Conservation (phyloP, 164 flowering plant genomes). For the Magnolia officinalis region DNA sequence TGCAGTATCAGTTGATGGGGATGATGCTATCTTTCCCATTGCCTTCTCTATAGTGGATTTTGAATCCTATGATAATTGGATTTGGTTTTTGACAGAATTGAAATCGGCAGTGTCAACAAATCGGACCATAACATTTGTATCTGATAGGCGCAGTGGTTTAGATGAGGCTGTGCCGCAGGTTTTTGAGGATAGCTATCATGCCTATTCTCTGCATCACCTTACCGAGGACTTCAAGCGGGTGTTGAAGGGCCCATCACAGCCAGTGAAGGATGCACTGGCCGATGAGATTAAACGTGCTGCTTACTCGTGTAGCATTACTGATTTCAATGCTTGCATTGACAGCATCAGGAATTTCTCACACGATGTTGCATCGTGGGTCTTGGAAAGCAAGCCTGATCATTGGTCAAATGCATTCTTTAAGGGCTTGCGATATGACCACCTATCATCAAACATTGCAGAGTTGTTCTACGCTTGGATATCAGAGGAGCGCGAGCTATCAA, state of each 20-base stretch:
- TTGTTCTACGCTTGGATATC: conserved; percentile 23
- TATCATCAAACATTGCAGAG: conserved; percentile 69
- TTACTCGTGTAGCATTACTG: conserved; percentile 44
- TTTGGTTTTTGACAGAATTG: conserved; percentile 58
- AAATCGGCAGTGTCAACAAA: conserved; percentile 34
- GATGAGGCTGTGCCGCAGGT: conserved; percentile 35
- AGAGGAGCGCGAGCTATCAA: conserved; percentile 6
- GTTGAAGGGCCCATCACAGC: conserved; percentile 55
- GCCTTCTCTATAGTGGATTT: conserved; percentile 57
- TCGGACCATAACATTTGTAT: conserved; percentile 48
- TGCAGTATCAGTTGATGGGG: conserved; percentile 61
- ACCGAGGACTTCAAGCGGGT: conserved; percentile 43
- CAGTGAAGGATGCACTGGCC: conserved; percentile 63
- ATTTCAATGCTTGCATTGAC: conserved; percentile 49
- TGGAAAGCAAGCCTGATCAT: conserved; percentile 53
- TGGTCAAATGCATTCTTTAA: conserved; percentile 82
- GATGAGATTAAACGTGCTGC: conserved; percentile 66
- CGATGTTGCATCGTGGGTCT: conserved; percentile 69
- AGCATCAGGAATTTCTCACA: conserved; percentile 57
- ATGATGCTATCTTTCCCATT: conserved; percentile 56
- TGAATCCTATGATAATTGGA: conserved; percentile 55
- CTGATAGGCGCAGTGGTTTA: conserved; percentile 50
- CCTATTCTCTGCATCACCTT: conserved; percentile 47
- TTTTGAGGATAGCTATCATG: conserved; percentile 48
- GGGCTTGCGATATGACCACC: conserved; percentile 71